These are phyloP conservation scores for Phytophthora constricta DNA, from an alignment of 352 stramenopile genomes.

Conservation along the genomic window DNA sequence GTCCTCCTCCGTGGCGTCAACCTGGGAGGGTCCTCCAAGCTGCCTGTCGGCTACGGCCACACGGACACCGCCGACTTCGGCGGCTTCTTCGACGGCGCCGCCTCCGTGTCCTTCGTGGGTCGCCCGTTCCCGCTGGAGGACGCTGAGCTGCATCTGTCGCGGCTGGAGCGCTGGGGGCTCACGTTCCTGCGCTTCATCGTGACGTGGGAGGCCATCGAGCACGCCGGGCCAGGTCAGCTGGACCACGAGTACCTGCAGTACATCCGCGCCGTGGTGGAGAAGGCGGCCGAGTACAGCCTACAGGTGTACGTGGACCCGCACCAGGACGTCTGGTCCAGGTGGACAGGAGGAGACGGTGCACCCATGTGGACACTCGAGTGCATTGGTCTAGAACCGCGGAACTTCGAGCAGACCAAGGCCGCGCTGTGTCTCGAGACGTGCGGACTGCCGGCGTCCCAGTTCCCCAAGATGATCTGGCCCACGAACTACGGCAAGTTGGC, in stretches of 20 bases:
- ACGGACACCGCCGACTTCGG: conserved; percentile 30
- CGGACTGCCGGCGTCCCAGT: conserved; percentile 41
- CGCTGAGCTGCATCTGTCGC: conserved; percentile 71
- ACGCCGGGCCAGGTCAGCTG: conserved; percentile 80
- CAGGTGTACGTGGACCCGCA: conserved; percentile 90
- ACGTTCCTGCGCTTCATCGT: conserved; percentile 85
- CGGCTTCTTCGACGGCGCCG: conserved; percentile 55
- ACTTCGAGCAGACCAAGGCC: conserved; percentile 76
- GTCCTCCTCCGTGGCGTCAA: conserved; percentile 69
- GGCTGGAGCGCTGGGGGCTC: conserved; percentile 79
- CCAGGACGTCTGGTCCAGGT: conserved; percentile 92
- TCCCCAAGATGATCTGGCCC: conserved; percentile 92
- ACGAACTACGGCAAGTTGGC: conserved; percentile 91
- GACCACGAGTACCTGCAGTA: conserved; percentile 86
- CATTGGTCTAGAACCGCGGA: conserved; percentile 73
- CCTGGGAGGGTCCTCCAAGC: conserved; percentile 71
- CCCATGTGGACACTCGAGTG: conserved; percentile 88
- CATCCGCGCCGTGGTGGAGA: conserved; percentile 65
- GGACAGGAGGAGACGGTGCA: conserved; percentile 87
- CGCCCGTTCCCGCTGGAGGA: conserved; percentile 86
- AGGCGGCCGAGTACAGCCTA: conserved; percentile 65
- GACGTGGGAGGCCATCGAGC: conserved; percentile 92
- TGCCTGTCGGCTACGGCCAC: conserved; percentile 47
- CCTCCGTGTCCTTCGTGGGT: conserved; percentile 64
- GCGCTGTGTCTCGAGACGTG: conserved; percentile 75